Evolutionary conservation across 495 filamentous ascomycete genomes (phyloP), one percentile per base, ranked within the genome.

Genomic region (Aspergillus leporis): DNA sequence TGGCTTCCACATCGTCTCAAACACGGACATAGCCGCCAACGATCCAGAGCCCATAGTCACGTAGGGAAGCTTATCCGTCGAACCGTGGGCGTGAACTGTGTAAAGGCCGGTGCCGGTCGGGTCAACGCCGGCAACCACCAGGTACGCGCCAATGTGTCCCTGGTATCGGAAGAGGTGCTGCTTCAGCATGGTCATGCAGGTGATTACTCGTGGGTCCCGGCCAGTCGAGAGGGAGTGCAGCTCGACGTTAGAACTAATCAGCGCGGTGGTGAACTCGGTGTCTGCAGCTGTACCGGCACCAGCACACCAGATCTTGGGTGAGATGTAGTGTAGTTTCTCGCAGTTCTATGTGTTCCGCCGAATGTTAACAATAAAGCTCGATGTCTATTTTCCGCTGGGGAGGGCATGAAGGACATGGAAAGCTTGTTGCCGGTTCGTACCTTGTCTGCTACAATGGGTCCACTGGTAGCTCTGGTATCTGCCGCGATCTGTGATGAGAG

Each of bases 151-250:
- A 62, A 99, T 96, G 80, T 99, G 85, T 55, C 95, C 95, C 72
- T 99, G 93, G 80, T 99, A 89, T 61, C 90, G 87, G 89, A 98
- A 99, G 59, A 99, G 89, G 76, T 98, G 93, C 75, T 99, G 95
- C 82, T 99, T 99, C 51, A 99, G 89, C 81, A 99, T 89, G 13
- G 95, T 99, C 95, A 99, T 99, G 82, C 92, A 96, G 46, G 95
- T 99, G 56, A 97, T 93, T 57, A 99, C 95, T 61, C 95, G 90
- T 21, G 95, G 93, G 74, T 93, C 92, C 65, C 95, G 93, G 70
- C 93, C 93, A 4, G 94, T 97, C 46, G 90, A 96, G 58, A 98
- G 85, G 22, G 93, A 84, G 78, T 98, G 95, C 41, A 99, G 86
- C 78, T 99, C 95, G 67, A 99, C 86, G 75, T 97, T 93, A 52